These are phyloP conservation scores for Ceratocystis harringtonii DNA, from an alignment of 2,329 filamentous ascomycete genomes.

Conservation along the genomic window DNA sequence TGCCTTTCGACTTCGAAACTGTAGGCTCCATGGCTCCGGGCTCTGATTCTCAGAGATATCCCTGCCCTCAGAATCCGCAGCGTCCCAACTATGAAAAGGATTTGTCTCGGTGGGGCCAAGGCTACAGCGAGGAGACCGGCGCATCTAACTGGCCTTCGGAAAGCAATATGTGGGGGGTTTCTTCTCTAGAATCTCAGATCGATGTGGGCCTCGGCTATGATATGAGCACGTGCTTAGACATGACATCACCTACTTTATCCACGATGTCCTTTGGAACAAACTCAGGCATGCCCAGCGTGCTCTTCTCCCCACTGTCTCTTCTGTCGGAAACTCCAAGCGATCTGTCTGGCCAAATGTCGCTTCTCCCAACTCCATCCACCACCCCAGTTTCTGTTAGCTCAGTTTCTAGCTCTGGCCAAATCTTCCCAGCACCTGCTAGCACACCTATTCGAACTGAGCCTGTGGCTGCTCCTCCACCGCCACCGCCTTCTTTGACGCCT, in stretches of 20 bases:
- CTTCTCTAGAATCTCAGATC: background rate
- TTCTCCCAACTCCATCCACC: slow-evolving; percentile 15
- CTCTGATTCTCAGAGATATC: background rate
- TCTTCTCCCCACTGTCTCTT: slow-evolving; percentile 11
- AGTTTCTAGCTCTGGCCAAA: slow-evolving; percentile 12
- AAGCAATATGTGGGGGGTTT: background rate
- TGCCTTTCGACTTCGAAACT: background rate
- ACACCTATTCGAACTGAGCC: slow-evolving; percentile 8
- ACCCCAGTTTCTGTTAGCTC: slow-evolving; percentile 14
- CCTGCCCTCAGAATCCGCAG: background rate
- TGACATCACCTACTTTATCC: slow-evolving; percentile 8
- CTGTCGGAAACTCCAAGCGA: slow-evolving; percentile 10
- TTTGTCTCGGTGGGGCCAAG: background rate
- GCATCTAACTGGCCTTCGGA: slow-evolving; percentile 2
- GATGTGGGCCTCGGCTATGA: background rate
- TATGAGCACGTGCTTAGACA: background rate
- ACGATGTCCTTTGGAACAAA: slow-evolving; percentile 10
- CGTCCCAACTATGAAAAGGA: background rate
- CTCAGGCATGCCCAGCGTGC: background rate
- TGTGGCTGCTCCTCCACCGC: slow-evolving; percentile 2
- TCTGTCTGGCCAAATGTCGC: slow-evolving; percentile 4
- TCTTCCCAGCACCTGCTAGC: slow-evolving; percentile 12
- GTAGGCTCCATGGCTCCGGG: background rate
- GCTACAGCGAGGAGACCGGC: background rate
- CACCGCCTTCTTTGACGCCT: background rate